Base-by-base conservation (phyloP, 73 alveolate genomes). In the Stentor roeselii region DNA sequence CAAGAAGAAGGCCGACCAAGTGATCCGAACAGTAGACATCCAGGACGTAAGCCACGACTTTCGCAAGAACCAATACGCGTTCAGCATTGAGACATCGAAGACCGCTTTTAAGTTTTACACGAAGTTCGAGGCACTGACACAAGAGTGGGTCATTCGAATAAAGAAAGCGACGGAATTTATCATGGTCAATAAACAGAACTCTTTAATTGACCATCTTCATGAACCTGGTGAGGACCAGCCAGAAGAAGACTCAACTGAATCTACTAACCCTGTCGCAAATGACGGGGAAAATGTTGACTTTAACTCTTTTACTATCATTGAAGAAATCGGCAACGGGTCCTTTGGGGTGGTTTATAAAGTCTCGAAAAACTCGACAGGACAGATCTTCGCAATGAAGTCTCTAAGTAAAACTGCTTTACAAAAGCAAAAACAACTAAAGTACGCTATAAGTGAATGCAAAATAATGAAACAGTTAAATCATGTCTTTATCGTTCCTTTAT, bases 401-500 rank as follows among this genome's bases (percentile, higher is more conserved):
- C 59, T 80, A 40, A 67, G 60, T 36, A 86, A 83, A 86, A 59
- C 34, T 39, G 50, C 39, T 34, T 59, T 86, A 3, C 78, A 39
- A 41, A 42, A 40, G 34, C 59, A 58, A 34, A 76, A 76, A 2
- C 58, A 42, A 39, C 59, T 86, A 6, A 86, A 86, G 21, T 86
- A 86, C n/a, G 90, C 90, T 3, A 58, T 82, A 2, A 59, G 89
- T 27, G 91, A 86, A 37, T 36, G 60, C 36, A 30, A 86, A 3
- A 89, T 91, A 3, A 39, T 91, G 75, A 61, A 58, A 35, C 27
- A 87, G 36, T 75, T 82, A 30, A 41, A 76, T 34, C 93, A 91
- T 39, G 94, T 94, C 4, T 91, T 89, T 61, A 82, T 92, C 15
- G 92, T 92, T 14, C 74, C 86, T 32, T 86, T 82, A 3, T 0